Evolutionary conservation across 176 grass and related monocot species (phyloP), one percentile per base, ranked within the genome.

Genomic region (Rhynchospora tenuis): DNA sequence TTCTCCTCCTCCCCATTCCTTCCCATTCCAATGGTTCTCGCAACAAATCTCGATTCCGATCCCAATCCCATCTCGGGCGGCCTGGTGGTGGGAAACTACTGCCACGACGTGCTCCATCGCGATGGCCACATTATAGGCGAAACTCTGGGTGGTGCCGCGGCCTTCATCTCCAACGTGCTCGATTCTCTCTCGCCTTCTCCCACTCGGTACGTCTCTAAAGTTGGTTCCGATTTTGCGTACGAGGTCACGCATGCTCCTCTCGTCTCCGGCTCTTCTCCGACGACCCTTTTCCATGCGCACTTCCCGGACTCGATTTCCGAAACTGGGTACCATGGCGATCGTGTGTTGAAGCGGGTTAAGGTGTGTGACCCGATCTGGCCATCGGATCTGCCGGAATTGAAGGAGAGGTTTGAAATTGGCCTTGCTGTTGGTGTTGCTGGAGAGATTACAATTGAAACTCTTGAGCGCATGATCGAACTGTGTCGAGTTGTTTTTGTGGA

Each of bases 71-170:
- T 61, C 43, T 70, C 83, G 17, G 57, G 87, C 31, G 75, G 88
- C 8, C 81, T 95, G 38, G 82, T 98, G 73, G 89, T 95, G 69
- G 96, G 96, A 16, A 99, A 90, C 91, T 99, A 99, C 88, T 99
- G 96, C 83, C 96, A 99, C 91, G 96, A 99, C 77, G 93, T 99
- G 23, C 89, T 95, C 57, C 89, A 91, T 65, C 93, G 89, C 22
- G 91, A 84, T 20, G 89, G 85, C 31, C 63, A 56, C 63, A 62
- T 88, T 13, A 91, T 98, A 11, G 89, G 92, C n/a, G 74, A 99
- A 67, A 93, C 93, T 68, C 91, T 95, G 22, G 96, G 96, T 17
- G 96, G 96, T 1, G 93, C 93, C 16, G 93, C 85, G 9, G 86
- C 96, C 75, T 99, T 99, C 79, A 85, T 99, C 33, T 95, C 91